These are phyloP conservation scores for Nicotiana undulata DNA, from an alignment of 257 asterid genomes.

Conservation along the genomic window DNA sequence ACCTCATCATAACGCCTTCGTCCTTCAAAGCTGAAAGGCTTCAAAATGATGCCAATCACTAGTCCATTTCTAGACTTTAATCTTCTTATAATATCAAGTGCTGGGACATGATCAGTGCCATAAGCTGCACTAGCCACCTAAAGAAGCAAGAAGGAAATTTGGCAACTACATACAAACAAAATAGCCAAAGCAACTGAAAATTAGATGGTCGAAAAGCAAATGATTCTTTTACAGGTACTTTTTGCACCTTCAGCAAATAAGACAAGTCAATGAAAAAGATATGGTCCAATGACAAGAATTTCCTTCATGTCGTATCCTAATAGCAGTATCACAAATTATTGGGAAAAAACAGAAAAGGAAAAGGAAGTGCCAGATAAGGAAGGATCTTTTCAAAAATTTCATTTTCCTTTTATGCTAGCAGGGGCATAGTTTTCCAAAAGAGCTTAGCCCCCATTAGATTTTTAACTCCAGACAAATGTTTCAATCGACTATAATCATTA, in stretches of 20 bases:
- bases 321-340: background rate
- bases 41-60: slow-evolving; percentile 67
- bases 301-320: background rate
- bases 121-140: slow-evolving; percentile 96
- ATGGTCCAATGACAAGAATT: background rate
- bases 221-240: background rate
- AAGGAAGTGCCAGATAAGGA: background rate
- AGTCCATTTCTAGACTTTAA: slow-evolving; percentile 55
- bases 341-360: background rate
- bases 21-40: slow-evolving; percentile 97
- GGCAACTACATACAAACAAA: background rate
- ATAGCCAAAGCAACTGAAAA: background rate
- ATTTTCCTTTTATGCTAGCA: background rate
- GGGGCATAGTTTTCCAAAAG: background rate
- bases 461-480: background rate
- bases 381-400: background rate
- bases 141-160: slow-evolving; percentile 10
- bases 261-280: background rate
- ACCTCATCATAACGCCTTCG: slow-evolving; percentile 86
- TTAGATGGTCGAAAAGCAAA: background rate
- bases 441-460: background rate
- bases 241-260: background rate
- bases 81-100: slow-evolving; percentile 60
- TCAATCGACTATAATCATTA: background rate
- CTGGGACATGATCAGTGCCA: slow-evolving; percentile 61